Base-by-base conservation (phyloP, 306 rosid genomes). In the Calophaca sinica region DNA sequence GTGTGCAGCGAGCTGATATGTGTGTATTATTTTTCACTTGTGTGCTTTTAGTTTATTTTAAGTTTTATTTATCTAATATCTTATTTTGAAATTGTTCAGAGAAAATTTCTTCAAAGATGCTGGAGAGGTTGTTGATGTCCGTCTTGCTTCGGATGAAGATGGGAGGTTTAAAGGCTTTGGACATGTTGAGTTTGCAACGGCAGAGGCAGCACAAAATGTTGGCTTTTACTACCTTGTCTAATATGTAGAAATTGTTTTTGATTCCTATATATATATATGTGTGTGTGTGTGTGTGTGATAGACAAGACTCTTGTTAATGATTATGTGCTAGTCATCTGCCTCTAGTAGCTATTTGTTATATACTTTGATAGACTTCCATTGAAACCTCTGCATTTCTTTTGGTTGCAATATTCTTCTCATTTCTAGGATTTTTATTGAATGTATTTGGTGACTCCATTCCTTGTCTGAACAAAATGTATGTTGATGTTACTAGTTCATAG, bases 91-190 rank as follows among this genome's bases (percentile, higher is more conserved):
- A 31, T 52, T 81, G 14, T 66, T 0, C 83, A 96, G 99, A 53
- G 93, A 80, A 35, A 60, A 74, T 36, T 96, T 96, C 85, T 96
- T 96, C 53, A 74, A 92, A 74, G 88, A 78, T 61, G 78, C 70
- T 62, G 99, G 93, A 3, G 89, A 86, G 53, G 79, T 93, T 51
- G 88, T 84, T 44, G 98, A 87, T 35, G 89, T 96, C 1, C 97
- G 99, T 57, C 65, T 96, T 0, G 35, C 97, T 2, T 3, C 45
- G 0, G 87, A 86, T 70, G 63, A 45, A 0, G 87, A 72, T 2
- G 97, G 96, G 9, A 68, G 50, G 39, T 87, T 89, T 42, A 94
- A 54, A 87, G 99, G 98, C 3, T 94, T 59, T 85, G 99, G 93
- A 0, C 98, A 94, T 72, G 89, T 94, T 32, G 97, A 94, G 61